phyloP scores from a whole-genome alignment of 257 asterid genomes.

The Capsicum rhomboideum region DNA sequence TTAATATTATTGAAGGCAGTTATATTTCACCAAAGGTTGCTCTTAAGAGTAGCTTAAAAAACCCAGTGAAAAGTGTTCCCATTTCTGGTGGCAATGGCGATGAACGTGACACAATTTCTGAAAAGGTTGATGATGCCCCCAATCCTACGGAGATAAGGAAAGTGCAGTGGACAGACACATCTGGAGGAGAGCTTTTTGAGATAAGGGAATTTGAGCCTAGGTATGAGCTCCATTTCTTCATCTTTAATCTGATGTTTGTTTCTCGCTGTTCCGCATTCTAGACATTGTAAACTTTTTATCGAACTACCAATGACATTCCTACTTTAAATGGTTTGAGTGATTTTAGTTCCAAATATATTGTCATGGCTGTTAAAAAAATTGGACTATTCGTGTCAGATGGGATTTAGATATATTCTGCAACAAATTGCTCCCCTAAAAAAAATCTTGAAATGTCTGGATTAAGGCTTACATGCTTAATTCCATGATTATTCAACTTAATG shows the following conservation, averaged over 20 bases:
- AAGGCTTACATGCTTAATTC: not conserved
- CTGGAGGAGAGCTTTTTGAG: constrained; percentile 82
- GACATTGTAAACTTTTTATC: not conserved
- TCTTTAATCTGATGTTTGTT: not conserved
- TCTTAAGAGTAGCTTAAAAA: constrained; percentile 80
- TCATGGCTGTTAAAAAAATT: not conserved
- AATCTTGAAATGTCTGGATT: not conserved
- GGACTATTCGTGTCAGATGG: not conserved
- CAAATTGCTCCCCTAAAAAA: not conserved
- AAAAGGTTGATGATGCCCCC: constrained; percentile 22
- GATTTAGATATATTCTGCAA: not conserved
- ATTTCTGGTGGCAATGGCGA: constrained; percentile 16
- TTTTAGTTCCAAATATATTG: not conserved
- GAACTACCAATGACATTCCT: not conserved
- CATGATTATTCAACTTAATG: not conserved
- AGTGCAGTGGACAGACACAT: constrained; percentile 89
- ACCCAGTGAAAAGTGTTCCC: constrained; percentile 19
- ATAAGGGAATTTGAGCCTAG: constrained; percentile 93
- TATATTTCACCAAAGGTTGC: constrained; percentile 22
- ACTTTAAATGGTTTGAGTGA: not conserved
- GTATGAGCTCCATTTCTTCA: constrained; percentile 25
- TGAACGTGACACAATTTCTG: constrained; percentile 22
- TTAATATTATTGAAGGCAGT: constrained; percentile 26
- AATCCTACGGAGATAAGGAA: constrained; percentile 51
- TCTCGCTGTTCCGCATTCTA: not conserved